Evolutionary conservation across 768 basidiomycete species (phyloP).

Genomic region (Austroboletus festivus): DNA sequence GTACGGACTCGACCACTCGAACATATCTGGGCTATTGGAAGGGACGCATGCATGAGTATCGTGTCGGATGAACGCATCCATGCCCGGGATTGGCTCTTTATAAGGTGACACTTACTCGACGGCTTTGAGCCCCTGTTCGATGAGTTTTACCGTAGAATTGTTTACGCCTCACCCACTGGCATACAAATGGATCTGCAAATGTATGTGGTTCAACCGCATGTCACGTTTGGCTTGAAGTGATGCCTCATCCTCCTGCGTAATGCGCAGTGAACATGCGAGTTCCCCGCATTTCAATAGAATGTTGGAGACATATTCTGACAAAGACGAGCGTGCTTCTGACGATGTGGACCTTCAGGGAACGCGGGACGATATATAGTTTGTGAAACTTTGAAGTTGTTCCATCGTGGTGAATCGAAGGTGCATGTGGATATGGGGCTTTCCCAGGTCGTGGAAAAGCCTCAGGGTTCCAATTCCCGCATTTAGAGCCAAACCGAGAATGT

Average conservation of each 20-base stretch:
- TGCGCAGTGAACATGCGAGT: not conserved
- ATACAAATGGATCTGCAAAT: constrained; percentile 34
- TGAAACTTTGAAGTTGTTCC: constrained; percentile 18
- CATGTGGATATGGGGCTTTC: constrained; percentile 22
- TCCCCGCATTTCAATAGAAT: constrained; percentile 26
- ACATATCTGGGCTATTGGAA: constrained; percentile 41
- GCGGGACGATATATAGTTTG: constrained; percentile 22
- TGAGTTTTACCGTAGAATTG: too few species aligned
- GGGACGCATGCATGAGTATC: not conserved
- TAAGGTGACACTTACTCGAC: constrained; percentile 34
- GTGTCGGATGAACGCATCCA: too few species aligned
- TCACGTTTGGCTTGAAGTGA: not conserved
- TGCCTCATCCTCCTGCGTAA: not conserved
- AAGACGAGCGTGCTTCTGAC: too few species aligned
- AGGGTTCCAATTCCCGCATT: not conserved
- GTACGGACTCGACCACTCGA: constrained; percentile 59
- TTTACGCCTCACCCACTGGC: too few species aligned
- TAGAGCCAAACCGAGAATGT: constrained; percentile 17
- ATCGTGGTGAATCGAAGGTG: constrained; percentile 24
- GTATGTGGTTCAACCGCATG: constrained; percentile 28
- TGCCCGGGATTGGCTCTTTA: too few species aligned
- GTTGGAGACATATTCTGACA: too few species aligned
- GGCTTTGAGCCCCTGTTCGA: constrained; percentile 33
- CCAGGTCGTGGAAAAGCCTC: constrained; percentile 22
- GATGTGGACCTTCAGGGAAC: constrained; percentile 26